phyloP scores from a whole-genome alignment of 2,329 filamentous ascomycete genomes.

The Aspergillus quadrilineatus region DNA sequence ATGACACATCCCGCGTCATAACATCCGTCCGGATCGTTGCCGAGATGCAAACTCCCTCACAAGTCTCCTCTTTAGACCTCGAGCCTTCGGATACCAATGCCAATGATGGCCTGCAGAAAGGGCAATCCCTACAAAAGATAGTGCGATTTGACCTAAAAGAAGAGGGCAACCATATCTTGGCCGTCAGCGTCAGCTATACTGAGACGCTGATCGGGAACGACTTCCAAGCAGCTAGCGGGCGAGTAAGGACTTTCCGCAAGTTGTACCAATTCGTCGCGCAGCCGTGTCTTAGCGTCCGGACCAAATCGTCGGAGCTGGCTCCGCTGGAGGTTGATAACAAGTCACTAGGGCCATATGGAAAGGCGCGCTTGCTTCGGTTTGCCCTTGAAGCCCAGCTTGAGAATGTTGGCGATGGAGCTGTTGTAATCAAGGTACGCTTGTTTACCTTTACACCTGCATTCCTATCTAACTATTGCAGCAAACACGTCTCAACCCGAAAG shows the following conservation, averaged over 20 bases:
- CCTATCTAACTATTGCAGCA: conserved; percentile 31
- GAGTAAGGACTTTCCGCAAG: conserved; percentile 85
- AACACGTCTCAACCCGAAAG: conserved; percentile 51
- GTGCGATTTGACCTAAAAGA: conserved; percentile 87
- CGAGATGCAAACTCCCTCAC: conserved; percentile 90
- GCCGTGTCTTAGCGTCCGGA: conserved; percentile 82
- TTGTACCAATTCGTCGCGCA: conserved; percentile 96
- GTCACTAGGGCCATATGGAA: conserved; percentile 45
- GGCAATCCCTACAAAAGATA: conserved; percentile 74
- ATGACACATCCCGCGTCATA: conserved; percentile 51
- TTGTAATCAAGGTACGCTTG: conserved; percentile 67
- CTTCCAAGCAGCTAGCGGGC: conserved; percentile 52
- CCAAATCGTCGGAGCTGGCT: conserved; percentile 71
- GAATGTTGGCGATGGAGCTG: conserved; percentile 81
- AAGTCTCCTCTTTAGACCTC: conserved; percentile 64
- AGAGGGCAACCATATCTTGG: conserved; percentile 89
- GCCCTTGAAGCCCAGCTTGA: conserved; percentile 92
- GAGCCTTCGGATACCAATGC: conserved; percentile 50
- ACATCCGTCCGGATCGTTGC: conserved; percentile 79
- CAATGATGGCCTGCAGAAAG: conserved; percentile 39
- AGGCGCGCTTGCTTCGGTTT: conserved; percentile 54
- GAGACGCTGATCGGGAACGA: conserved; percentile 64
- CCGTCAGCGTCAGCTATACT: conserved; percentile 91
- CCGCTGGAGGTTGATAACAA: conserved; percentile 48
- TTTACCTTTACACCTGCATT: background rate